Evolutionary conservation across 2,329 filamentous ascomycete genomes (phyloP).

Genomic region (Ceratocystis albifundus): DNA sequence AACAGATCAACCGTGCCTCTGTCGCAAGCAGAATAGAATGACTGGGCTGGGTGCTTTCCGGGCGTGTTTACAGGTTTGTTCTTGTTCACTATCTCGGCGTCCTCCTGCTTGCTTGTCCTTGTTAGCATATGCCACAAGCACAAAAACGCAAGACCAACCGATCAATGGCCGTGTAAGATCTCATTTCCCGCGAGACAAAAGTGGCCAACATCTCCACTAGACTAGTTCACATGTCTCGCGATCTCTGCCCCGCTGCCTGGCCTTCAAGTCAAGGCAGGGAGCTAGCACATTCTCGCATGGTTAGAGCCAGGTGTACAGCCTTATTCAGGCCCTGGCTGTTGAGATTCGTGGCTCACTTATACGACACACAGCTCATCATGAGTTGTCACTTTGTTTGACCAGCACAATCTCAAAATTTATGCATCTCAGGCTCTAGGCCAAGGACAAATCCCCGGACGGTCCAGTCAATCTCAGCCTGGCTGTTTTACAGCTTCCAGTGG

Average conservation of each 20-base stretch:
- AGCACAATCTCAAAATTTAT: not conserved
- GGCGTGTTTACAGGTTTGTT: not conserved
- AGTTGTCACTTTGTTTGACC: not conserved
- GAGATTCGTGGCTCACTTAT: constrained; percentile 8
- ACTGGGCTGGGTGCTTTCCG: not conserved
- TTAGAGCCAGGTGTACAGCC: not conserved
- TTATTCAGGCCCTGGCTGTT: not conserved
- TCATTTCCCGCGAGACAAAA: not conserved
- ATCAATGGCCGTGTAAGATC: not conserved
- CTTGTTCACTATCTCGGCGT: constrained; percentile 3
- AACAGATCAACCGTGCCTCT: not conserved
- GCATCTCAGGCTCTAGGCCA: not conserved
- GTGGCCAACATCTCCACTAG: not conserved
- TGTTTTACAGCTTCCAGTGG: not conserved
- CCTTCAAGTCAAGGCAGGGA: too few species aligned
- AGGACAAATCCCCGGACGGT: not conserved
- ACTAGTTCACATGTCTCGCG: not conserved
- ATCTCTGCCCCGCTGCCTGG: not conserved
- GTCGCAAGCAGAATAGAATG: not conserved
- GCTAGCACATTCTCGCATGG: not conserved
- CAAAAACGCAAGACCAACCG: not conserved
- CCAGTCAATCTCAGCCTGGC: not conserved
- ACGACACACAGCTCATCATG: constrained; percentile 11
- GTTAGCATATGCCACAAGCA: not conserved
- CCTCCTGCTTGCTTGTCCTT: not conserved